These are phyloP conservation scores for Berberis thunbergii DNA, from an alignment of 164 flowering plant genomes.

Conservation along the genomic window DNA sequence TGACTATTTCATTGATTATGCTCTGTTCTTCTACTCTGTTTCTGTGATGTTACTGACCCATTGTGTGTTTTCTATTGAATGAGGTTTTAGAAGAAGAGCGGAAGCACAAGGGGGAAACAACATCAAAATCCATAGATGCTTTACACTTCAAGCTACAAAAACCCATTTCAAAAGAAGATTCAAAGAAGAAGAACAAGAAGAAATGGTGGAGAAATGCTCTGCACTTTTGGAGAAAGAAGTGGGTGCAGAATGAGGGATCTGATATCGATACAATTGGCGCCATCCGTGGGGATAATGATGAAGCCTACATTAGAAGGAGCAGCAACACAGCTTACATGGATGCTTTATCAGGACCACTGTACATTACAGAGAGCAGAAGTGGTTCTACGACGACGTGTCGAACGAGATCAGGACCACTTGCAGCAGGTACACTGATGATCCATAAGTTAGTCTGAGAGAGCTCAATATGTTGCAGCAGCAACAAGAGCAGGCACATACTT, in stretches of 20 bases:
- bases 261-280: neutral
- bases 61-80: neutral
- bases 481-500: constrained; percentile 33
- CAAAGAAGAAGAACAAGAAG: constrained; percentile 36
- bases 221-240: constrained; percentile 49
- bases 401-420: constrained; percentile 53
- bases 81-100: constrained; percentile 76
- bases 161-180: constrained; percentile 54
- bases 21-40: neutral
- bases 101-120: constrained; percentile 39
- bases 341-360: constrained; percentile 64
- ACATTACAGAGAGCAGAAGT: constrained; percentile 53
- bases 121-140: constrained; percentile 45
- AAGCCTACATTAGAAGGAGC: constrained; percentile 20
- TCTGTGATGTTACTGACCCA: neutral
- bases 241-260: constrained; percentile 12
- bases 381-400: constrained; percentile 44
- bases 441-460: constrained; percentile 68
- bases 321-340: constrained; percentile 18
- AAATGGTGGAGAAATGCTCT: constrained; percentile 77
- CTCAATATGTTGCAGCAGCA: constrained; percentile 38
- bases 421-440: constrained; percentile 36
- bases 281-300: constrained; percentile 5
- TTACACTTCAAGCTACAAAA: constrained; percentile 79
- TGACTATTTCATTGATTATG: neutral